These are phyloP conservation scores for Trifolium repens DNA, from an alignment of 306 rosid species.

Conservation along the genomic window DNA sequence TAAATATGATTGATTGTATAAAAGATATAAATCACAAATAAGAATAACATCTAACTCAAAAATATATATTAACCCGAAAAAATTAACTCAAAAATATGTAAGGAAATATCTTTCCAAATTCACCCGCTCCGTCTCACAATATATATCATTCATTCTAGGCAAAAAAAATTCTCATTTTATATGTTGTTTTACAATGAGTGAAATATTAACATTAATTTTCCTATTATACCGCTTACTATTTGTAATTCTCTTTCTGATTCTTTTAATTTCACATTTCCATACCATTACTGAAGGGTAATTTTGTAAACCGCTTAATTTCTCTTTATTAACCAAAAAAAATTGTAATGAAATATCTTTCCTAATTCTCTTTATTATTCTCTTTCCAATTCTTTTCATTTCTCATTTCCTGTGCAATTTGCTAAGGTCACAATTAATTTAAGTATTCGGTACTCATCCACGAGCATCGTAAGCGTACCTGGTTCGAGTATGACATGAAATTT, in stretches of 20 bases:
- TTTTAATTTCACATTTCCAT: too few species aligned
- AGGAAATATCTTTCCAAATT: neutral
- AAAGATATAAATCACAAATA: neutral
- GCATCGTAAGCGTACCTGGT: too few species aligned
- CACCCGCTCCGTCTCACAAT: neutral
- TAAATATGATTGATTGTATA: too few species aligned
- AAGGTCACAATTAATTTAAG: too few species aligned
- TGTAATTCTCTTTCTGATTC: too few species aligned
- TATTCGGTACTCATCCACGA: too few species aligned
- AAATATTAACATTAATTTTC: too few species aligned
- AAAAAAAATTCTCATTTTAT: too few species aligned
- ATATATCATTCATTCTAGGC: neutral
- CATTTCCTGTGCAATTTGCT: neutral
- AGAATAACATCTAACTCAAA: neutral
- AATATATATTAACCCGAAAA: neutral
- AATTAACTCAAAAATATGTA: neutral
- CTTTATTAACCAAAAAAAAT: neutral
- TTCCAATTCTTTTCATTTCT: neutral
- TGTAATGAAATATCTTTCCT: neutral
- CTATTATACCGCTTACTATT: too few species aligned
- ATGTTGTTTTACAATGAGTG: too few species aligned
- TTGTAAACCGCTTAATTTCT: neutral
- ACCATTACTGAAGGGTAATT: too few species aligned
- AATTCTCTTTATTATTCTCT: neutral
- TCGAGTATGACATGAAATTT: too few species aligned